Conservation (phyloP, 2,329 filamentous ascomycete genomes). For the Penicillium palitans region DNA sequence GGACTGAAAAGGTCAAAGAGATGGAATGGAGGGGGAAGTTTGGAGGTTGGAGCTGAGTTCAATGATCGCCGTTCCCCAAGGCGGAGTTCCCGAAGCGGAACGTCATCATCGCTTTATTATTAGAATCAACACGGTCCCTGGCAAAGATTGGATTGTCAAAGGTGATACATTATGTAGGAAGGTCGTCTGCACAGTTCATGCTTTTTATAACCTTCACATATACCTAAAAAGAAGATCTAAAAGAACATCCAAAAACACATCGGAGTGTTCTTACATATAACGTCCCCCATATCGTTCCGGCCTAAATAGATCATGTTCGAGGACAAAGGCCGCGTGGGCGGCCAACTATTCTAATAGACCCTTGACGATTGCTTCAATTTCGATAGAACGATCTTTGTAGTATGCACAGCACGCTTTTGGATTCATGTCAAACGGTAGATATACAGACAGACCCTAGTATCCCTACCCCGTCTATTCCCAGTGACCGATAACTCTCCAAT, state of each 20-base stretch:
- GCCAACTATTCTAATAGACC: not conserved
- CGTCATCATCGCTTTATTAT: constrained; percentile 24
- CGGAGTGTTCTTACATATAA: no score
- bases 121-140: not conserved
- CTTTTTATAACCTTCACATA: no score
- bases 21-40: constrained; percentile 17
- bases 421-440: constrained; percentile 10
- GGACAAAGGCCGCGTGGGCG: not conserved
- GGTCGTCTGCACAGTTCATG: no score
- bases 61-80: constrained; percentile 28
- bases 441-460: constrained; percentile 15
- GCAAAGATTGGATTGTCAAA: not conserved
- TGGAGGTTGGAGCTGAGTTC: constrained; percentile 21
- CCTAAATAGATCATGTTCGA: no score
- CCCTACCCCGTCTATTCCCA: constrained; percentile 12
- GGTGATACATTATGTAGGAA: no score
- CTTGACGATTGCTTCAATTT: not conserved
- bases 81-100: constrained; percentile 26
- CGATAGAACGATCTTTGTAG: not conserved
- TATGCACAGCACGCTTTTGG: constrained; percentile 11
- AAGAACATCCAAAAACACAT: no score
- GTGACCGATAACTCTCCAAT: not conserved
- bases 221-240: no score
- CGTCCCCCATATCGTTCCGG: no score
- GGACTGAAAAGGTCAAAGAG: constrained; percentile 1